phyloP scores from a whole-genome alignment of 306 rosid genomes.

The Vigna trinervia region DNA sequence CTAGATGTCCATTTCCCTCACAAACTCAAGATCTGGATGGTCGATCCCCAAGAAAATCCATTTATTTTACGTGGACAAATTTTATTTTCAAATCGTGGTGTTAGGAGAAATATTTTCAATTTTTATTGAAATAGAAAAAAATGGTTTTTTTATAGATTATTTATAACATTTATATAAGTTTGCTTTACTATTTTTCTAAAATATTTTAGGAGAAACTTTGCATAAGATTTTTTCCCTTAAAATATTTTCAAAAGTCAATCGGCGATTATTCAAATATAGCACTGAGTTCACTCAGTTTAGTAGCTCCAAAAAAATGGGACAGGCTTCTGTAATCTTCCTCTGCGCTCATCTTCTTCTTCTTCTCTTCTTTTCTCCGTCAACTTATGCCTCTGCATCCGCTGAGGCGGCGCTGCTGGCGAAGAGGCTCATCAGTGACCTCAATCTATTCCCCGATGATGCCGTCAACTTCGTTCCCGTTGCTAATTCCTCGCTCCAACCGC shows the following conservation, averaged over 20 bases:
- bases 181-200: too few species aligned
- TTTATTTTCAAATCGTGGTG: too few species aligned
- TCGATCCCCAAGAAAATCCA: too few species aligned
- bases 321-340: slow-evolving; percentile 21
- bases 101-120: too few species aligned
- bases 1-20: too few species aligned
- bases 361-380: slow-evolving; percentile 36
- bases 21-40: too few species aligned
- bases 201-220: too few species aligned
- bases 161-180: too few species aligned
- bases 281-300: background rate
- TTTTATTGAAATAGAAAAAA: too few species aligned
- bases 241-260: background rate
- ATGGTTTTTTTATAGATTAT: too few species aligned
- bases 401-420: slow-evolving; percentile 52
- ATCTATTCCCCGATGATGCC: slow-evolving; percentile 67
- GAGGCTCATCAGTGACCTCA: slow-evolving; percentile 71
- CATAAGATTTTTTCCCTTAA: too few species aligned
- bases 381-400: slow-evolving; percentile 44
- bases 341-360: background rate
- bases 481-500: slow-evolving; percentile 39
- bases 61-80: too few species aligned
- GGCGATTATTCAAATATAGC: background rate
- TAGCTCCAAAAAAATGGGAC: slow-evolving; percentile 44
- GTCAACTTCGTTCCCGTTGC: slow-evolving; percentile 57